Evolutionary conservation across 352 stramenopile genomes (phyloP), one percentile per base, ranked within the genome.

Genomic region (Phytophthora europaea): DNA sequence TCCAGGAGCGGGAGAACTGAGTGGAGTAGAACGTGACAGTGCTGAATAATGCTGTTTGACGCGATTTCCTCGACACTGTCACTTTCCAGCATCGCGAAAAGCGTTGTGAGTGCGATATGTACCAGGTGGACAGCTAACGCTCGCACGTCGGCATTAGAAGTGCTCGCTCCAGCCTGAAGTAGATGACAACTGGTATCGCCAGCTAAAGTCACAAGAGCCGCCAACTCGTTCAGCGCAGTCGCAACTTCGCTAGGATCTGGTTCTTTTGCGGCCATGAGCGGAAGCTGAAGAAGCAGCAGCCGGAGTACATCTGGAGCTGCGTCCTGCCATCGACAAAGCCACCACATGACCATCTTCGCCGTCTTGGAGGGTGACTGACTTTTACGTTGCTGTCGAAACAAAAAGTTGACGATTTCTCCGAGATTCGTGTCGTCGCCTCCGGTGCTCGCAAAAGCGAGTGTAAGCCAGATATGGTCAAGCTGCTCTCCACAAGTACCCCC

Each of bases 401-500:
- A 65, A 55, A 87, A 92, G 10, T 12, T 34, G 12, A 63, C 58
- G 13, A 67, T 75, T 50, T 34, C 50, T 16, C 6, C 6, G 6
- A 70, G 56, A 18, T 64, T 82, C 5, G 52, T 31, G 47, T 71
- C 56, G 20, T 66, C 51, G 6, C 8, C 54, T 18, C 40, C 51
- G 3, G 47, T 78, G 43, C 53, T 65, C 6, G 73, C 66, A 15
- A 89, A 92, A 0, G 79, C 82, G 9, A 94, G 56, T 13, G 87
- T 92, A 0, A 92, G 70, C 87, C 85, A 94, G 1, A 78, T 79
- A 33, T 89, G 85, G 48, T 94, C 87, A n/a, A 93, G 66, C 59
- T 91, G 80, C 0, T 87, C 81, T 5, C 60, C 53, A 63, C 82
- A 91, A 15, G 52, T 80, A 20, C 72, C 61, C 7, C 45, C 75